Percentiles rank a stretch among this genome's conserved stretches.
Conservation (phyloP, 83 land plant species). For the Thuja plicata region DNA sequence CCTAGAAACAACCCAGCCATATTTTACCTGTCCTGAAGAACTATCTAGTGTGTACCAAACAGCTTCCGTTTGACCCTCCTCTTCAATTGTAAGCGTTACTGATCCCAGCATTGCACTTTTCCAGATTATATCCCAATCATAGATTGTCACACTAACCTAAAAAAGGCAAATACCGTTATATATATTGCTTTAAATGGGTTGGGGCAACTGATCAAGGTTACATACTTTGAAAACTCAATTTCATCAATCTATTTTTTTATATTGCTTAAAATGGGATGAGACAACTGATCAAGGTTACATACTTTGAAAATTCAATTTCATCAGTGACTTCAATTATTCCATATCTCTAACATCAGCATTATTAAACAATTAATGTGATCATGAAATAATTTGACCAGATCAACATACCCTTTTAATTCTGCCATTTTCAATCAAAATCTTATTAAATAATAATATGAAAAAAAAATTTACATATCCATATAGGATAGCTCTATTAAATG, state of each 20-base stretch:
- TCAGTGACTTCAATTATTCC: neutral
- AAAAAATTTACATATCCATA: neutral
- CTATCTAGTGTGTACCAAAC: conserved; percentile 87
- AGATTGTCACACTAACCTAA: conserved; percentile 87
- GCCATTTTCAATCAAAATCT: neutral
- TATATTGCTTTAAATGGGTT: neutral
- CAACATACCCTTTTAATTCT: neutral
- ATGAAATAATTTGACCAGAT: neutral
- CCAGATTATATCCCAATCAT: conserved; percentile 99
- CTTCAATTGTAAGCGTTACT: conserved; percentile 67
- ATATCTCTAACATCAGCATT: neutral
- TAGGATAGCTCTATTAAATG: neutral
- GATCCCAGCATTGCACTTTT: conserved; percentile 96
- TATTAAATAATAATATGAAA: neutral
- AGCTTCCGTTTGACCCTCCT: conserved; percentile 83
- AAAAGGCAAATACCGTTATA: neutral
- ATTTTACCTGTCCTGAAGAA: conserved; percentile 83
- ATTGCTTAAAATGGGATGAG: neutral
- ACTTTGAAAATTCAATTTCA: neutral
- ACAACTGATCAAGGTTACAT: neutral
- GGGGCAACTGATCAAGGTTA: neutral
- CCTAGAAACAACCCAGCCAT: neutral
- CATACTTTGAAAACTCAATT: neutral
- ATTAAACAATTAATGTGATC: neutral
- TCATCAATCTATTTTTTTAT: neutral